phyloP scores from a whole-genome alignment of 768 basidiomycete species.

The Dioszegia crocea region DNA sequence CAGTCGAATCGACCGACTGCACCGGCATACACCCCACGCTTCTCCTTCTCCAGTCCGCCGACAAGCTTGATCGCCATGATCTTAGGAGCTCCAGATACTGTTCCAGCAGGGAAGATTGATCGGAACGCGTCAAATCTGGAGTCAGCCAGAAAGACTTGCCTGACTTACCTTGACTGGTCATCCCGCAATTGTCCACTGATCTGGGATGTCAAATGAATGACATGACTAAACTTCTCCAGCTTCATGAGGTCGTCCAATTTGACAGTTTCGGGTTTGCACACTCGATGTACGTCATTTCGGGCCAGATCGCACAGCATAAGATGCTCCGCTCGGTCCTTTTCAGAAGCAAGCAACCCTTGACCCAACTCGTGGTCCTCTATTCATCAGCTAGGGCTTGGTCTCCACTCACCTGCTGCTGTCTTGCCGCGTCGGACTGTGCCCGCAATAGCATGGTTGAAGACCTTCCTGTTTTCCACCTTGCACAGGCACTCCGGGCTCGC shows the following conservation, averaged over 20 bases:
- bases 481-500: slow-evolving; percentile 97
- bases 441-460: slow-evolving; percentile 96
- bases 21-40: slow-evolving; percentile 90
- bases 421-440: slow-evolving; percentile 87
- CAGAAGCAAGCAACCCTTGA: slow-evolving; percentile 68
- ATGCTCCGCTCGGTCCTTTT: slow-evolving; percentile 95
- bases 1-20: slow-evolving; percentile 98
- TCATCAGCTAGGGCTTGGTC: slow-evolving; percentile 8
- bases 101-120: slow-evolving; percentile 97
- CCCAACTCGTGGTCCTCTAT: slow-evolving; percentile 77
- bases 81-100: slow-evolving; percentile 97
- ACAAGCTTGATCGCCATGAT: slow-evolving; percentile 96
- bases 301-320: slow-evolving; percentile 99
- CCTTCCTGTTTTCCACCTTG: slow-evolving; percentile 85
- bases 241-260: slow-evolving; percentile 93
- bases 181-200: slow-evolving; percentile 80
- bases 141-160: slow-evolving; percentile 11
- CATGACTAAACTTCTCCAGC: slow-evolving; percentile 93
- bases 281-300: slow-evolving; percentile 95
- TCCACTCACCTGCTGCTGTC: slow-evolving; percentile 68
- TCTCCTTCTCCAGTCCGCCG: slow-evolving; percentile 77
- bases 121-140: slow-evolving; percentile 93
- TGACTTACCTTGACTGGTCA: slow-evolving; percentile 68
- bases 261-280: slow-evolving; percentile 90
- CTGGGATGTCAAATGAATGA: slow-evolving; percentile 94